Evolutionary conservation across 139 green algal genomes (phyloP).

Genomic region (Haematococcus lacustris): DNA sequence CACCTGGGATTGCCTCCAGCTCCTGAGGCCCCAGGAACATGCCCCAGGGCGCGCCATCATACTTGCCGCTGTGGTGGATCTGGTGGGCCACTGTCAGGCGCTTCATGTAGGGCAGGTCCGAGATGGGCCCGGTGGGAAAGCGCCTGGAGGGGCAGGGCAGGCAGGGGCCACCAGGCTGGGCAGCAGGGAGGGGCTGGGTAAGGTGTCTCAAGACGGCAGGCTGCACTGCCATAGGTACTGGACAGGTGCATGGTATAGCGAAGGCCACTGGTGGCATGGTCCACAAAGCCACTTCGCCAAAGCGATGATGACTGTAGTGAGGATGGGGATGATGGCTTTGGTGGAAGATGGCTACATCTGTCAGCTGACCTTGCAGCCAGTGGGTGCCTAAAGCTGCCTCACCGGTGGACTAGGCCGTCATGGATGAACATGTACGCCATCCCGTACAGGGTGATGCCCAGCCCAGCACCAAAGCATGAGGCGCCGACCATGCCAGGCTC

Average conservation of each 20-base stretch:
- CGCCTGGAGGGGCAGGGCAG: slow-evolving; percentile 24
- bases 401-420: slow-evolving; percentile 88
- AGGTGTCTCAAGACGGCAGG: too few species aligned
- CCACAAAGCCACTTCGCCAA: too few species aligned
- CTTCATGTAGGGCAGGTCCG: slow-evolving; percentile 81
- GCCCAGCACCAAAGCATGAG: slow-evolving; percentile 81
- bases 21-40: slow-evolving; percentile 90
- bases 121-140: slow-evolving; percentile 89
- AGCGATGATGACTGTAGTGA: too few species aligned
- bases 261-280: too few species aligned
- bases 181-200: too few species aligned
- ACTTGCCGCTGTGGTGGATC: slow-evolving; percentile 94
- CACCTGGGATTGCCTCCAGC: slow-evolving; percentile 56
- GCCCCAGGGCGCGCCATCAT: slow-evolving; percentile 85
- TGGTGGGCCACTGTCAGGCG: slow-evolving; percentile 82
- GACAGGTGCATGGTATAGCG: too few species aligned
- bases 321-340: too few species aligned
- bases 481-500: slow-evolving; percentile 62
- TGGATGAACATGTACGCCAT: slow-evolving; percentile 99
- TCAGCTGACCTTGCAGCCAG: too few species aligned
- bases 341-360: too few species aligned
- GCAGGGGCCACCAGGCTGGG: too few species aligned
- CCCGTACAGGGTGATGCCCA: slow-evolving; percentile 96
- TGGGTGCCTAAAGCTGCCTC: background rate
- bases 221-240: too few species aligned